These are phyloP conservation scores for Mycena filopes DNA, from an alignment of 768 basidiomycete species.

Conservation along the genomic window DNA sequence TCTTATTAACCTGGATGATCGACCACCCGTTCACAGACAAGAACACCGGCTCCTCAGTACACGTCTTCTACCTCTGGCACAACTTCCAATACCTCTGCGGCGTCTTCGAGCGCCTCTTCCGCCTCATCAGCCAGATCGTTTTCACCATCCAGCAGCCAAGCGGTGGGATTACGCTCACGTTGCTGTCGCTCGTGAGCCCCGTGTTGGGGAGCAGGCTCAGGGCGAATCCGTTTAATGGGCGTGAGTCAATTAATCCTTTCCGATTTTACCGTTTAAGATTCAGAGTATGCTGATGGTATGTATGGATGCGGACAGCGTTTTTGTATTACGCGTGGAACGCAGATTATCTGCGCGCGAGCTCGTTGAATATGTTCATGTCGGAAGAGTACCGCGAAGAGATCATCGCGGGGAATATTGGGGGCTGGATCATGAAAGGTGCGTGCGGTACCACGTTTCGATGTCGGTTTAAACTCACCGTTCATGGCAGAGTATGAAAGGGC, in stretches of 20 bases:
- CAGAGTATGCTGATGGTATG: no score
- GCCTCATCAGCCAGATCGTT: conserved; percentile 1
- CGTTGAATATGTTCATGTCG: neutral
- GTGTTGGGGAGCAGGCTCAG: neutral
- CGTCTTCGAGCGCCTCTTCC: neutral
- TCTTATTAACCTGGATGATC: no score
- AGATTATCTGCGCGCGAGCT: neutral
- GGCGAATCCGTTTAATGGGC: neutral
- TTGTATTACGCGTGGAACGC: neutral
- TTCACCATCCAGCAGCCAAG: conserved; percentile 14
- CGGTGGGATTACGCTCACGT: conserved; percentile 10
- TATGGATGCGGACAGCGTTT: no score
- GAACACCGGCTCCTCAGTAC: neutral
- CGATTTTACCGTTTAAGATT: neutral
- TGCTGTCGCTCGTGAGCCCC: conserved; percentile 8
- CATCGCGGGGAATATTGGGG: neutral
- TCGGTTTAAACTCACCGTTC: no score
- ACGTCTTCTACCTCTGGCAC: neutral
- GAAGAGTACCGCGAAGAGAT: conserved; percentile 1
- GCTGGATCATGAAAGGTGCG: conserved; percentile 4
- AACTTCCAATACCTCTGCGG: conserved; percentile 2
- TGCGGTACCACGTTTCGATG: no score
- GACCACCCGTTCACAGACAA: neutral
- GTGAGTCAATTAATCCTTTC: neutral
- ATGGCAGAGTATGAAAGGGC: conserved; percentile 11